Percentiles rank a stretch among this genome's conserved stretches.
Conservation (phyloP, 2,329 filamentous ascomycete genomes). For the Cryoendolithus antarcticus region DNA sequence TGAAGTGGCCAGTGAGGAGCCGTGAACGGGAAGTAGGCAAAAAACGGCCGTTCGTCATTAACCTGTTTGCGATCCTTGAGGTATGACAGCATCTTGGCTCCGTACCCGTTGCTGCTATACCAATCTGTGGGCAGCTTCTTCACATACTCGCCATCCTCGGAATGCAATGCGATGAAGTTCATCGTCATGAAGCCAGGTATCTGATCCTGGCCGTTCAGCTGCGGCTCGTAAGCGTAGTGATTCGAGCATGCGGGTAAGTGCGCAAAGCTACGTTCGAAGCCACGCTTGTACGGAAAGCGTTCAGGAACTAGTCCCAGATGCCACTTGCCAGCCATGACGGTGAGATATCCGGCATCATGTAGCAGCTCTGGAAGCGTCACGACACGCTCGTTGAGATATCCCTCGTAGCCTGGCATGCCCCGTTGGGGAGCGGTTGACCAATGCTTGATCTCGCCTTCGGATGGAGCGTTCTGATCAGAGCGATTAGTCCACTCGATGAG, state of each 20-base stretch:
- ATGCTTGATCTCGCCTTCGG: slow-evolving; percentile 29
- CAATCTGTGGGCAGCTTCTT: slow-evolving; percentile 26
- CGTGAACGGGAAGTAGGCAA: slow-evolving; percentile 49
- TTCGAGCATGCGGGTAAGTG: slow-evolving; percentile 49
- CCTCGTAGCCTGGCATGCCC: slow-evolving; percentile 50
- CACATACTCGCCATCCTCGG: slow-evolving; percentile 28
- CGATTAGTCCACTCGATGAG: slow-evolving; percentile 47
- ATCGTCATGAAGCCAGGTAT: slow-evolving; percentile 32
- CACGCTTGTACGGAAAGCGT: slow-evolving; percentile 41
- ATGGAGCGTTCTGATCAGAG: slow-evolving; percentile 40
- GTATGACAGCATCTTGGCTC: slow-evolving; percentile 28
- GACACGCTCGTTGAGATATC: slow-evolving; percentile 49
- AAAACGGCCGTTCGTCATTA: slow-evolving; percentile 38
- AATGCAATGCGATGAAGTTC: slow-evolving; percentile 28
- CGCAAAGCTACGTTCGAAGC: slow-evolving; percentile 48
- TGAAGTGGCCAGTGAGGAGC: slow-evolving; percentile 54
- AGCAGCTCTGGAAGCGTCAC: slow-evolving; percentile 47
- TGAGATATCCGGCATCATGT: slow-evolving; percentile 46
- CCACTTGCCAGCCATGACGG: slow-evolving; percentile 52
- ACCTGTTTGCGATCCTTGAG: slow-evolving; percentile 24
- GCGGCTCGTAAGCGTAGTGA: slow-evolving; percentile 43
- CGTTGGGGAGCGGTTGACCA: slow-evolving; percentile 43
- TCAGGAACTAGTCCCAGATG: slow-evolving; percentile 49
- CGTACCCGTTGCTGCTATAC: slow-evolving; percentile 29
- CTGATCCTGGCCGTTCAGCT: slow-evolving; percentile 23